A percentile compares a stretch with the other conserved stretches of the same genome.
Conservation (phyloP, 768 basidiomycete genomes). For the Leucosporidium creatinivorum region DNA sequence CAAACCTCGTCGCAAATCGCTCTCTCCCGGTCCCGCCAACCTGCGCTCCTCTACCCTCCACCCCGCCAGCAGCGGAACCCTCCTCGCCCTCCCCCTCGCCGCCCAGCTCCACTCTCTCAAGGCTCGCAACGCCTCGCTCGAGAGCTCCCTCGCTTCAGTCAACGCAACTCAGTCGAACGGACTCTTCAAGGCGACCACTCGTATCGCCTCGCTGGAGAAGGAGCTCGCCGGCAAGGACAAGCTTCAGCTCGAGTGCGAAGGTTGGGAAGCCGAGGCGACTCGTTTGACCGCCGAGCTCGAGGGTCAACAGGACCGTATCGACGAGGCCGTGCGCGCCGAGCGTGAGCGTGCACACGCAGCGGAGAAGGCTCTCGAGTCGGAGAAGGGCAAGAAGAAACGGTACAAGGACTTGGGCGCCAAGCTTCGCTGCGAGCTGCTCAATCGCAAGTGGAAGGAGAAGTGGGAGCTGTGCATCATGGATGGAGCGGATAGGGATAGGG, state of each 20-base stretch:
- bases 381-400: constrained; percentile 14
- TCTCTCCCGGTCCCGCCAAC: constrained; percentile 1
- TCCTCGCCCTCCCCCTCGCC: constrained; percentile 12
- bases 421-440: constrained; percentile 25
- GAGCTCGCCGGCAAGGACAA: constrained; percentile 2
- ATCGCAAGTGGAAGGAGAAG: constrained; percentile 27
- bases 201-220: neutral
- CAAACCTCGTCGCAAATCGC: neutral
- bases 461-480: constrained; percentile 31
- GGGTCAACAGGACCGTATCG: neutral
- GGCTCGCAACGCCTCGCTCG: constrained; percentile 6
- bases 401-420: constrained; percentile 22
- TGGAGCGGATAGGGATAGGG: constrained; percentile 22
- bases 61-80: neutral
- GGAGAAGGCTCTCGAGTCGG: constrained; percentile 10
- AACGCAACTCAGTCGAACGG: no score
- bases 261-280: constrained; percentile 30
- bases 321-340: neutral
- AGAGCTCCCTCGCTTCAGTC: neutral
- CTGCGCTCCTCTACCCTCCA: neutral
- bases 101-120: constrained; percentile 21
- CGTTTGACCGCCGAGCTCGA: constrained; percentile 3
- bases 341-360: neutral
- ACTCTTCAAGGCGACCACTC: no score
- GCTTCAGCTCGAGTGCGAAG: constrained; percentile 11